Evolutionary conservation across 805 yeast species (phyloP).

Genomic region (Candida broadrunensis): DNA sequence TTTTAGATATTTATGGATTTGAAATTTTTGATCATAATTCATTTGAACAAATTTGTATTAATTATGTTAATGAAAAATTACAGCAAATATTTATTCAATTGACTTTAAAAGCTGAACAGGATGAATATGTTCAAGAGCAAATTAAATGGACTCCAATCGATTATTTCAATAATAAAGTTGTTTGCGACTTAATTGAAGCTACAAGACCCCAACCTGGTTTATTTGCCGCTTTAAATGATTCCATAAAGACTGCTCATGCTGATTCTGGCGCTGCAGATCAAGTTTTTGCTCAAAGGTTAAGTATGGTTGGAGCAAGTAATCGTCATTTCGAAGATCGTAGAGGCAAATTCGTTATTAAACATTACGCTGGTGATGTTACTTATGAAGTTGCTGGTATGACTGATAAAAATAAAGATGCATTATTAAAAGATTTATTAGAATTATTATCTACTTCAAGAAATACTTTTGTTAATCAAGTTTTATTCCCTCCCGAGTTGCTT

Average conservation of each 20-base stretch:
- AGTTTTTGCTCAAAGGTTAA: conserved; percentile 87
- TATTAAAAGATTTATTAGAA: conserved; percentile 84
- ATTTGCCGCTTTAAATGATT: conserved; percentile 94
- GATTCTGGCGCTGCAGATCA: conserved; percentile 96
- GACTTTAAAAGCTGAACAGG: conserved; percentile 96
- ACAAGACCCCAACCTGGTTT: conserved; percentile 89
- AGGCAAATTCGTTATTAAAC: conserved; percentile 84
- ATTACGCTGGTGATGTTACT: conserved; percentile 98
- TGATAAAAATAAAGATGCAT: conserved; percentile 93
- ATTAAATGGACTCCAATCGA: conserved; percentile 97
- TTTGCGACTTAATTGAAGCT: conserved; percentile 93
- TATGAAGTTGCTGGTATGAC: conserved; percentile 90
- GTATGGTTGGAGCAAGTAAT: conserved; percentile 71
- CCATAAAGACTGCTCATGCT: conserved; percentile 98
- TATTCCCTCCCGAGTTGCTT: conserved; percentile 39
- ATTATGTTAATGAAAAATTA: conserved; percentile 91
- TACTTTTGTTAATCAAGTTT: conserved; percentile 57
- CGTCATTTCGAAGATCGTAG: conserved; percentile 88
- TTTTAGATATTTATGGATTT: conserved; percentile 92
- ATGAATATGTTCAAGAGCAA: conserved; percentile 91
- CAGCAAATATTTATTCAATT: conserved; percentile 96
- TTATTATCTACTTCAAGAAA: conserved; percentile 71
- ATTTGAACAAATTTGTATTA: conserved; percentile 92
- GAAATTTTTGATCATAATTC: conserved; percentile 95
- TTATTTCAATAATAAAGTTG: conserved; percentile 93